These are phyloP conservation scores for Lentinula novae-zelandiae DNA, from an alignment of 1,284 basidiomycete genomes.

Conservation along the genomic window DNA sequence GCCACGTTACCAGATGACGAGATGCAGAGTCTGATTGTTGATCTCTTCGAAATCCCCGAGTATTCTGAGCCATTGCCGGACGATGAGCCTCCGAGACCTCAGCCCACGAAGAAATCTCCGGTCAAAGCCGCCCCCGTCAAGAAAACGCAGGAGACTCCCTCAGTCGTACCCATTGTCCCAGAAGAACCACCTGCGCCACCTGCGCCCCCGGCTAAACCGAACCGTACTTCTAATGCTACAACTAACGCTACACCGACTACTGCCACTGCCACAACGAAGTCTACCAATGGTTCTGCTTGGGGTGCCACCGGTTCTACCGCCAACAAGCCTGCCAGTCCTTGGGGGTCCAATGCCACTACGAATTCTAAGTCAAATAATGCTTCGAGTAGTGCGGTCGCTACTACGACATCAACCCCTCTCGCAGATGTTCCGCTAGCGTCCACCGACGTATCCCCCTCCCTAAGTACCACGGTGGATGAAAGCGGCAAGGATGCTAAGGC, in stretches of 20 bases:
- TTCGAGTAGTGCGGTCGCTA: background rate
- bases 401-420: background rate
- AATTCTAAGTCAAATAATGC: background rate
- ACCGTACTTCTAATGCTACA: background rate
- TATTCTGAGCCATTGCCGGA: conserved; percentile 15
- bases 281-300: background rate
- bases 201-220: background rate
- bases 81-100: conserved; percentile 16
- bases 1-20: conserved; percentile 32
- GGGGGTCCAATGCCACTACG: background rate
- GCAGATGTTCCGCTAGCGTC: background rate
- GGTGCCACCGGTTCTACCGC: background rate
- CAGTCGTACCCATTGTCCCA: background rate
- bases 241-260: background rate
- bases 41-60: conserved; percentile 33
- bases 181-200: background rate
- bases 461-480: background rate
- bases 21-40: conserved; percentile 32
- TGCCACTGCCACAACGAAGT: background rate
- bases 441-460: background rate
- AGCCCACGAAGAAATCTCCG: conserved; percentile 8
- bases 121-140: background rate
- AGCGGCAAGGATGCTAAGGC: background rate
- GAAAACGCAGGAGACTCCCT: background rate
- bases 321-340: background rate